Percentiles rank a stretch among this genome's conserved stretches.
phyloP scores from a whole-genome alignment of 441 rosid species.

The Theobroma grandiflorum region DNA sequence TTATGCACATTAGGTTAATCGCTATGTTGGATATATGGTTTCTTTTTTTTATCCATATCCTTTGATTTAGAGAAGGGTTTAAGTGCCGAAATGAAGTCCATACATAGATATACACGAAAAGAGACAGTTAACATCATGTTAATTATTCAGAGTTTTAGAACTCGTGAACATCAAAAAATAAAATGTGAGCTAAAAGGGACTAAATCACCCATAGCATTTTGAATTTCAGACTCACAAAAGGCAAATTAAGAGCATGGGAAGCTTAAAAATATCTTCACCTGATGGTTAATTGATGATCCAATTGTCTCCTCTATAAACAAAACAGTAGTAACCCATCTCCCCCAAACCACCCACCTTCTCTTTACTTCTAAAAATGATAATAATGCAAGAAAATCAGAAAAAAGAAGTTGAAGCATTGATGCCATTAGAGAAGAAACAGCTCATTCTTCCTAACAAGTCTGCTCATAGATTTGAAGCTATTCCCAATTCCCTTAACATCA shows the following conservation, averaged over 20 bases:
- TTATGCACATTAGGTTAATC: too few species aligned
- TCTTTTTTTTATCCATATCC: too few species aligned
- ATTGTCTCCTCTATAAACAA: constrained; percentile 38
- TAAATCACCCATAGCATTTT: too few species aligned
- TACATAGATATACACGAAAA: too few species aligned
- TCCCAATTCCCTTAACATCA: constrained; percentile 13
- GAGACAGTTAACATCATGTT: too few species aligned
- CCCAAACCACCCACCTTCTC: neutral
- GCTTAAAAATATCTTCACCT: constrained; percentile 17
- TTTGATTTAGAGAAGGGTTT: too few species aligned
- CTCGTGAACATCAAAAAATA: too few species aligned
- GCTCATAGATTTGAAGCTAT: constrained; percentile 10
- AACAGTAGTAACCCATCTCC: neutral
- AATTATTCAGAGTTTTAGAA: too few species aligned
- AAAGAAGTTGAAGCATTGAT: constrained; percentile 19
- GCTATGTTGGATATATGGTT: too few species aligned
- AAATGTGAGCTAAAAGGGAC: too few species aligned
- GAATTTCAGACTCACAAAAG: neutral
- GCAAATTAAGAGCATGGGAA: neutral
- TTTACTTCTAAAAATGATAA: neutral
- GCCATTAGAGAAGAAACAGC: neutral
- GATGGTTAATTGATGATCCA: constrained; percentile 21
- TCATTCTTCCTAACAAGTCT: constrained; percentile 19
- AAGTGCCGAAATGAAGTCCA: too few species aligned
- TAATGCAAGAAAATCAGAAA: neutral